Percentiles rank a stretch among this genome's conserved stretches.
Evolutionary conservation across 2,329 filamentous ascomycete species (phyloP).

Genomic region (Metarhizium rileyi): DNA sequence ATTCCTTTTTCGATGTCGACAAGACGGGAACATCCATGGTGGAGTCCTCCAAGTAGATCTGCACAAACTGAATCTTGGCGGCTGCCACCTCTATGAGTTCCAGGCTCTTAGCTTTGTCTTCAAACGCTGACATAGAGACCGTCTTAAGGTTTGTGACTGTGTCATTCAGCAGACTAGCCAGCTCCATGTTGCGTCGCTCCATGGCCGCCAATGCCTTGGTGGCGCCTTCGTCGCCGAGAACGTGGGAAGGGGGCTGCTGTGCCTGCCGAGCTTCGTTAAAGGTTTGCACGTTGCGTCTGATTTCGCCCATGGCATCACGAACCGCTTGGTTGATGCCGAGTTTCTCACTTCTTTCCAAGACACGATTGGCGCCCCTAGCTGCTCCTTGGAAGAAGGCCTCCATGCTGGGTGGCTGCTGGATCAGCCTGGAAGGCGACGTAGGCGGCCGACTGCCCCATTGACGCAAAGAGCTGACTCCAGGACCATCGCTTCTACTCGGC

Average conservation of each 20-base stretch:
- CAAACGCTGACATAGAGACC: slow-evolving; percentile 40
- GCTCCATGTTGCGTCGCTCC: slow-evolving; percentile 54
- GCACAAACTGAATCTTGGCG: slow-evolving; percentile 57
- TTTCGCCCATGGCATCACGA: slow-evolving; percentile 71
- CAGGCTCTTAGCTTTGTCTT: slow-evolving; percentile 38
- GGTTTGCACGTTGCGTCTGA: slow-evolving; percentile 63
- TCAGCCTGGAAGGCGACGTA: slow-evolving; percentile 38
- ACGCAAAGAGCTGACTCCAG: slow-evolving; percentile 25
- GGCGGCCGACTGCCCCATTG: slow-evolving; percentile 35
- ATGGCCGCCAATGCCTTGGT: slow-evolving; percentile 36
- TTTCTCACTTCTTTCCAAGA: slow-evolving; percentile 63
- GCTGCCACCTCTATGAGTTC: slow-evolving; percentile 49
- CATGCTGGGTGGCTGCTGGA: slow-evolving; percentile 50
- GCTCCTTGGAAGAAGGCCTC: slow-evolving; percentile 68
- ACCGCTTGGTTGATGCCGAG: slow-evolving; percentile 74
- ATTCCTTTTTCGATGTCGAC: neutral
- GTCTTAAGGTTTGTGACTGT: slow-evolving; percentile 54
- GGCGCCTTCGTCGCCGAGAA: slow-evolving; percentile 25
- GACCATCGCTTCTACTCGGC: slow-evolving; percentile 25
- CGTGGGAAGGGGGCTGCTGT: slow-evolving; percentile 26
- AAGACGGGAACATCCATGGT: slow-evolving; percentile 36
- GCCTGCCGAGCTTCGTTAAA: slow-evolving; percentile 47
- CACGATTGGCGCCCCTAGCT: slow-evolving; percentile 64
- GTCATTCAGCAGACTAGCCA: slow-evolving; percentile 59
- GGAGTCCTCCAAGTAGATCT: slow-evolving; percentile 49